A percentile compares a stretch with the other conserved stretches of the same genome.
phyloP scores from a whole-genome alignment of 1,284 basidiomycete genomes.

The Tilletia setariae region DNA sequence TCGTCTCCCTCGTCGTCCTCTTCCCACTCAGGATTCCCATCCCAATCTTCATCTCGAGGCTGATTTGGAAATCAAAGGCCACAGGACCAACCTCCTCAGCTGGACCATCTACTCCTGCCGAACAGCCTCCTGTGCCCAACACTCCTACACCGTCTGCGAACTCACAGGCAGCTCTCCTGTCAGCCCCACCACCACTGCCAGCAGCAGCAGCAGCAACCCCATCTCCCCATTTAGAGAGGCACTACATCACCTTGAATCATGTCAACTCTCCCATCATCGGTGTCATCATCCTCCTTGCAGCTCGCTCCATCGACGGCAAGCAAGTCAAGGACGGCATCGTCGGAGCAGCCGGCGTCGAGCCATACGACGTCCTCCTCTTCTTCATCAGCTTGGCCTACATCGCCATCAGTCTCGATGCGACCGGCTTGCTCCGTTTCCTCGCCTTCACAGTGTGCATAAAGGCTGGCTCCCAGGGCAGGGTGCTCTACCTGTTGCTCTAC shows the following conservation, averaged over 20 bases:
- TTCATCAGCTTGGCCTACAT: constrained; percentile 92
- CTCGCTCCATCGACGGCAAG: constrained; percentile 66
- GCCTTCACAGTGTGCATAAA: constrained; percentile 72
- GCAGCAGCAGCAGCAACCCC: neutral
- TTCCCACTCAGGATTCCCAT: constrained; percentile 40
- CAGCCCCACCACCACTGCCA: neutral
- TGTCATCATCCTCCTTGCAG: constrained; percentile 73
- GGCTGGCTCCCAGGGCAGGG: constrained; percentile 55
- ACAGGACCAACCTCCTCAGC: neutral
- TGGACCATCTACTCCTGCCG: neutral
- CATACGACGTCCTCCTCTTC: constrained; percentile 87
- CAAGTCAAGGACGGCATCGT: constrained; percentile 63
- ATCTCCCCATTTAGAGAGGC: neutral
- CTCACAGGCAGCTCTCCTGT: neutral
- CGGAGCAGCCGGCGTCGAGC: constrained; percentile 73
- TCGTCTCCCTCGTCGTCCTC: constrained; percentile 48
- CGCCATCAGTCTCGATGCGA: constrained; percentile 84
- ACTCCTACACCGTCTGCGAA: neutral
- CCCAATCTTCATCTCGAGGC: constrained; percentile 24
- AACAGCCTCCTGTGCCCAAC: neutral
- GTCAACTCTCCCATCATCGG: constrained; percentile 66
- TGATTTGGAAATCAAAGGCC: neutral
- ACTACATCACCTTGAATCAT: constrained; percentile 29
- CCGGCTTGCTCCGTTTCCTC: constrained; percentile 78
- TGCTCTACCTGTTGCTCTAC: constrained; percentile 75